A percentile compares a stretch with the other conserved stretches of the same genome.
Conservation (phyloP, 805 yeast genomes). For the Pichia thaimueangensis region DNA sequence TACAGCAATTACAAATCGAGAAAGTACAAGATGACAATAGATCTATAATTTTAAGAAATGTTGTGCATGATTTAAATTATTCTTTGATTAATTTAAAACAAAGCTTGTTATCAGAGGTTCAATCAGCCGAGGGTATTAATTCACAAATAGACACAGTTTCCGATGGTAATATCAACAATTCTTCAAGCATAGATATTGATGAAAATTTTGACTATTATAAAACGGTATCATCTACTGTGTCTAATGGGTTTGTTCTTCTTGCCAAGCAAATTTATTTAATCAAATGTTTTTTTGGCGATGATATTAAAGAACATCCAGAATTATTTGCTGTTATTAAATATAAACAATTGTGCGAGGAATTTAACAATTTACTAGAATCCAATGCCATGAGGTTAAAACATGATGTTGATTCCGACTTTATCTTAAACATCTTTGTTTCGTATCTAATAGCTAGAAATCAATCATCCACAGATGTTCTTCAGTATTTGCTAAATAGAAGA, state of each 20-base stretch:
- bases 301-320: conserved; percentile 9
- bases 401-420: conserved; percentile 28
- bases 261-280: conserved; percentile 24
- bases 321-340: conserved; percentile 18
- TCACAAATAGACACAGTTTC: not conserved
- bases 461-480: conserved; percentile 19
- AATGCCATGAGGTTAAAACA: conserved; percentile 18
- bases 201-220: conserved; percentile 6
- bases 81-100: conserved; percentile 16
- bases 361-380: conserved; percentile 16
- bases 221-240: conserved; percentile 13
- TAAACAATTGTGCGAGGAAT: conserved; percentile 14
- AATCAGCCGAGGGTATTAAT: not conserved
- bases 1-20: conserved; percentile 5
- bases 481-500: conserved; percentile 22
- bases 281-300: conserved; percentile 18
- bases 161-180: not conserved
- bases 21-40: conserved; percentile 16
- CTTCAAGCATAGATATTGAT: not conserved
- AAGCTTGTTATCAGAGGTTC: not conserved
- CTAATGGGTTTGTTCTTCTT: conserved; percentile 18
- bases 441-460: conserved; percentile 18
- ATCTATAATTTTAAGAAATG: conserved; percentile 19
- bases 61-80: conserved; percentile 24
- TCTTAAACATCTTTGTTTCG: conserved; percentile 22